Evolutionary conservation across 495 filamentous ascomycete genomes (phyloP).

Genomic region (Pseudoneurospora amorphoporcata): DNA sequence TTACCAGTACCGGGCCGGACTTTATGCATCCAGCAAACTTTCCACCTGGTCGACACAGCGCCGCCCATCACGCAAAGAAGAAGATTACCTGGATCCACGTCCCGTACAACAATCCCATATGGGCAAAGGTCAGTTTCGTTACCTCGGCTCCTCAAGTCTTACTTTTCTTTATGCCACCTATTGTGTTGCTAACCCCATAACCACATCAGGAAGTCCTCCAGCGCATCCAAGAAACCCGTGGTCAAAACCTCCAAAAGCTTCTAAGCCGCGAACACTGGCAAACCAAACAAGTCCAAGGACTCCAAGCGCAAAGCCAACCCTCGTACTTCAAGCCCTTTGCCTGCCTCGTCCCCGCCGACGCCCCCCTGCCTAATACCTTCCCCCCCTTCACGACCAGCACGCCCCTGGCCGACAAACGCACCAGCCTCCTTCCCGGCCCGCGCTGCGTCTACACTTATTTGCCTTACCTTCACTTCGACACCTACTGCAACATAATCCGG

Average conservation of each 20-base stretch:
- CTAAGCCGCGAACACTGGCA: constrained; percentile 41
- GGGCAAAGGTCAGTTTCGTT: constrained; percentile 42
- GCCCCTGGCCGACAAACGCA: neutral
- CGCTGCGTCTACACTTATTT: constrained; percentile 36
- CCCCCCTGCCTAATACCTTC: neutral
- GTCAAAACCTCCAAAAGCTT: constrained; percentile 30
- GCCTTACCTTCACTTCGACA: constrained; percentile 57
- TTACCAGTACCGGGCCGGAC: neutral
- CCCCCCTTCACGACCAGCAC: neutral
- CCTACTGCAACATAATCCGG: constrained; percentile 47
- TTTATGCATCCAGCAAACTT: neutral
- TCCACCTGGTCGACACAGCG: neutral
- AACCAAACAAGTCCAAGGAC: constrained; percentile 34
- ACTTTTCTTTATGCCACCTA: constrained; percentile 12
- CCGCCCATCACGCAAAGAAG: constrained; percentile 6
- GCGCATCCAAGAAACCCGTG: constrained; percentile 24
- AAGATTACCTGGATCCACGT: constrained; percentile 59
- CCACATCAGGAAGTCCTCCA: constrained; percentile 25
- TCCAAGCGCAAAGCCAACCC: constrained; percentile 35
- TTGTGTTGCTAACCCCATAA: constrained; percentile 13
- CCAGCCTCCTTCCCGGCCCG: constrained; percentile 18
- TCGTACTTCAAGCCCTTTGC: constrained; percentile 37
- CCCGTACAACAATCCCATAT: constrained; percentile 54
- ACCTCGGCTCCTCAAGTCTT: neutral
- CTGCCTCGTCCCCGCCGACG: constrained; percentile 36